These are phyloP conservation scores for Candida koratica DNA, from an alignment of 805 yeast species.

Conservation along the genomic window DNA sequence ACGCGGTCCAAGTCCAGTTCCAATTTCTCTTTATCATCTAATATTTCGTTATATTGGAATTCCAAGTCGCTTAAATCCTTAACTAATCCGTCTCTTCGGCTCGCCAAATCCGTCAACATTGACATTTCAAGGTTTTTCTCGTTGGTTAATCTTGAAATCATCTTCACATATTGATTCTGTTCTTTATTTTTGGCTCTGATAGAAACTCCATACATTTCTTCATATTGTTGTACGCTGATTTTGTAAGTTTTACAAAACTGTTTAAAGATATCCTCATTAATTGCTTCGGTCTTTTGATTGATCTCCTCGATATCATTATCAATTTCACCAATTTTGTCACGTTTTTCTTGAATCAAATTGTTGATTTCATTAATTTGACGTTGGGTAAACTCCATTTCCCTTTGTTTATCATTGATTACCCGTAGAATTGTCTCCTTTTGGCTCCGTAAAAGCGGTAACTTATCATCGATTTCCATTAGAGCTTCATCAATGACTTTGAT, in stretches of 20 bases:
- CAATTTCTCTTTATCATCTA: constrained; percentile 29
- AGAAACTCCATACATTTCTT: constrained; percentile 58
- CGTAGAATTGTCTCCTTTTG: constrained; percentile 43
- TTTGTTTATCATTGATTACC: constrained; percentile 39
- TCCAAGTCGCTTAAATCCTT: constrained; percentile 37
- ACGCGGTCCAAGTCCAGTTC: constrained; percentile 21
- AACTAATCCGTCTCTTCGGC: constrained; percentile 44
- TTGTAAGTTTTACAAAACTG: constrained; percentile 51
- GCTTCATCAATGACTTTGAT: constrained; percentile 59
- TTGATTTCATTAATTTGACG: constrained; percentile 13
- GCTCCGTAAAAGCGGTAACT: constrained; percentile 42
- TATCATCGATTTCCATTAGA: constrained; percentile 31
- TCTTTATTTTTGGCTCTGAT: constrained; percentile 57
- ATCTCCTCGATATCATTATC: constrained; percentile 22
- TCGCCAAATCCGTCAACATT: constrained; percentile 48
- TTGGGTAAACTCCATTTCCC: constrained; percentile 51
- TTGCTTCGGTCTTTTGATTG: constrained; percentile 16
- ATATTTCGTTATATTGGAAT: constrained; percentile 25
- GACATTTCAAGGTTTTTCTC: constrained; percentile 64
- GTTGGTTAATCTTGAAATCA: constrained; percentile 56
- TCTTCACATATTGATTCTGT: constrained; percentile 56
- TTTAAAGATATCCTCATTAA: constrained; percentile 46
- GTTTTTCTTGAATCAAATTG: constrained; percentile 16
- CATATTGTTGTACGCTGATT: constrained; percentile 61
- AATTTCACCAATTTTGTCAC: constrained; percentile 13